Evolutionary conservation across 805 yeast species (phyloP), one percentile per base, ranked within the genome.

Genomic region (Candida fluviatilis): DNA sequence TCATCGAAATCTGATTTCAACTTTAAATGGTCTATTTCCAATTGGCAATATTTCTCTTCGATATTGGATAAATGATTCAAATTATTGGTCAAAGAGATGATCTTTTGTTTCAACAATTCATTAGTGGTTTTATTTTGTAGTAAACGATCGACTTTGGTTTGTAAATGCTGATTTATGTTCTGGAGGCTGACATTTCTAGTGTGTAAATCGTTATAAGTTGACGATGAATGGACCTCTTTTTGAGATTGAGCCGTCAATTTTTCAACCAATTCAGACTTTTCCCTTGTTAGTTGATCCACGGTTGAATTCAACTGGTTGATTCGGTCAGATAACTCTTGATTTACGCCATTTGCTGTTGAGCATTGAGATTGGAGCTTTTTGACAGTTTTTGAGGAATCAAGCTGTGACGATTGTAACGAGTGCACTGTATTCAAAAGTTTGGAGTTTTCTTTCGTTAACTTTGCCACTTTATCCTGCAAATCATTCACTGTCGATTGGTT

Each of bases 61-160:
- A 75, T 47, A 1, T 52, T 55, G 19, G 73, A 75, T 32, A 73
- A 51, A 7, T 50, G 46, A 2, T 49, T 40, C 14, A 79, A 32
- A 41, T 70, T 71, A 14, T 62, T 56, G 16, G 57, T 51, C 24
- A 81, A 53, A 0, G 71, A 48, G 0, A 52, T 44, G 38, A 76
- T 79, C 43, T 82, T 83, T 44, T 76, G 82, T 46, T 71, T 75
- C 24, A 82, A 57, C 7, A 82, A 50, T 47, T 77, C 83, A 4
- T 59, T 55, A 18, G 74, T 69, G 42, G 75, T 64, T 41, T 68
- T 66, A 42, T 73, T 58, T 43, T 75, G 74, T 17, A 78, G 60
- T 7, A 65, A 61, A 43, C 71, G 70, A 40, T 82, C 66, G 28
- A 76, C 71, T 42, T 69, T 73, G 16, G 76, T 61, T 50, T 82